A percentile compares a stretch with the other conserved stretches of the same genome.
Conservation (phyloP, 208 protist species). For the Tritrichomonas musculus region DNA sequence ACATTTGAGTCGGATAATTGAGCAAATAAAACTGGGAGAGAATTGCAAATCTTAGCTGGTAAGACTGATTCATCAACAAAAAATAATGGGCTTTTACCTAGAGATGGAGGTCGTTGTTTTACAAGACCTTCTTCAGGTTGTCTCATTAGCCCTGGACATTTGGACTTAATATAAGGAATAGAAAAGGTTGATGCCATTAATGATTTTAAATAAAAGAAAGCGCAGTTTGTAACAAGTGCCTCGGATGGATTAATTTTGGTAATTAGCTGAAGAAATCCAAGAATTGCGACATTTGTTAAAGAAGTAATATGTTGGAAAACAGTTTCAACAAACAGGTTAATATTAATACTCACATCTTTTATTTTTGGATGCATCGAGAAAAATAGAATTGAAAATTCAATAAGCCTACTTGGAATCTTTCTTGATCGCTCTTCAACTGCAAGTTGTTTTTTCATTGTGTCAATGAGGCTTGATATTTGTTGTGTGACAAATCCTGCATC, state of each 20-base stretch:
- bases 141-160: neutral
- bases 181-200: neutral
- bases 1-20: neutral
- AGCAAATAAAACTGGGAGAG: neutral
- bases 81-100: neutral
- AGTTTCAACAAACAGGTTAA: no score
- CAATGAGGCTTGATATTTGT: neutral
- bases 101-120: neutral
- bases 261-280: neutral
- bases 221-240: neutral
- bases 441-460: no score
- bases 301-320: neutral
- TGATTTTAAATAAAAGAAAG: neutral
- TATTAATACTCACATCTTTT: neutral
- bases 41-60: neutral
- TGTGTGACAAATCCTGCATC: neutral
- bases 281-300: neutral
- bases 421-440: no score
- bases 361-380: neutral
- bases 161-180: neutral
- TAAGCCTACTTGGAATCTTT: no score
- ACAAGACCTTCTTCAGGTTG: neutral
- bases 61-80: neutral
- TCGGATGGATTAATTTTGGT: neutral
- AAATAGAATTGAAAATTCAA: neutral